Conservation (phyloP, 805 yeast genomes). For the Zygosaccharomyces rouxii region DNA sequence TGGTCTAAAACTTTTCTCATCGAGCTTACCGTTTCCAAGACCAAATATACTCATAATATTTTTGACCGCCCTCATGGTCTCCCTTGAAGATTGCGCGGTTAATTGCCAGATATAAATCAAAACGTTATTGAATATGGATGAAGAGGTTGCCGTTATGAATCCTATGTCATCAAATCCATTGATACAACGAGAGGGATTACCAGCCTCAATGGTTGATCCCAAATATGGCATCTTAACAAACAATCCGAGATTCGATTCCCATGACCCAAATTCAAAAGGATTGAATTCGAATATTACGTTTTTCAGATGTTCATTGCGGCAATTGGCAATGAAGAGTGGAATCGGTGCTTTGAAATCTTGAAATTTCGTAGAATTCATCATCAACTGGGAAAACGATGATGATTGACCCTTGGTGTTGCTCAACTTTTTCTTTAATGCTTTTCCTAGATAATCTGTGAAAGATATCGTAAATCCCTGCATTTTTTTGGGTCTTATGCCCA, state of each 20-base stretch:
- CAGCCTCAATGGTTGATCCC: constrained; percentile 47
- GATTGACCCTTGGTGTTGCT: constrained; percentile 36
- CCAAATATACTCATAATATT: constrained; percentile 32
- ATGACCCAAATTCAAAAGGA: constrained; percentile 65
- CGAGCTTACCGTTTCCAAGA: constrained; percentile 6
- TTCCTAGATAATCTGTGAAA: constrained; percentile 66
- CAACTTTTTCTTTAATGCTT: constrained; percentile 46
- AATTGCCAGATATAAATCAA: constrained; percentile 46
- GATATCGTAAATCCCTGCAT: constrained; percentile 51
- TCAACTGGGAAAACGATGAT: constrained; percentile 36
- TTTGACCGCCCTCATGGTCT: constrained; percentile 35
- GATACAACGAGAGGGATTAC: constrained; percentile 43
- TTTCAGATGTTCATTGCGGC: constrained; percentile 37
- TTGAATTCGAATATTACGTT: constrained; percentile 50
- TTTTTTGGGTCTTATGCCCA: constrained; percentile 50
- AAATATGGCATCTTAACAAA: constrained; percentile 50
- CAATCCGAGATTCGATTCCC: constrained; percentile 47
- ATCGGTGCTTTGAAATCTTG: constrained; percentile 41
- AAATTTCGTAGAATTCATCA: constrained; percentile 32
- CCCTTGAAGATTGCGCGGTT: constrained; percentile 31
- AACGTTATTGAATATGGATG: constrained; percentile 56
- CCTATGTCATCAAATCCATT: constrained; percentile 56
- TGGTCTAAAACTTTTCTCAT: constrained; percentile 1
- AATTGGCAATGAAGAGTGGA: constrained; percentile 45
- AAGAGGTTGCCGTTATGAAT: constrained; percentile 58